These are phyloP conservation scores for Colletotrichum karsti DNA, from an alignment of 2,329 filamentous ascomycete genomes.

Conservation along the genomic window DNA sequence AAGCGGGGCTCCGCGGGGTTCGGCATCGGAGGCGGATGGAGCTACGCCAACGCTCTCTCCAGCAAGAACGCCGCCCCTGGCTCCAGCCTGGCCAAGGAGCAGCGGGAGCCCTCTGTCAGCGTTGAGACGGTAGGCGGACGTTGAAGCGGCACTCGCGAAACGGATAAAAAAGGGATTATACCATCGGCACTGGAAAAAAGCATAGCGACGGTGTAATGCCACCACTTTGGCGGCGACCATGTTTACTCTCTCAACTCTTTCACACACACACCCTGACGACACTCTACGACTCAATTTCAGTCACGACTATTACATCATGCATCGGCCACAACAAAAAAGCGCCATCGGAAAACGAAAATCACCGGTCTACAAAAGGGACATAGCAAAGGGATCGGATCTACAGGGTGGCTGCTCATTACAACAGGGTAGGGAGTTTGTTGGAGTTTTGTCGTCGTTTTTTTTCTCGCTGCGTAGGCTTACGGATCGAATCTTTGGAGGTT, in stretches of 20 bases:
- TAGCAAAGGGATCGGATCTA: constrained; percentile 15
- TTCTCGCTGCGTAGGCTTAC: neutral
- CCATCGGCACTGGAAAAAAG: neutral
- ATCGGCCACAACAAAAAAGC: constrained; percentile 10
- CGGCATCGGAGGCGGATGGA: constrained; percentile 47
- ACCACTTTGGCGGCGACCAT: neutral
- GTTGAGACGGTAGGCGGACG: constrained; percentile 31
- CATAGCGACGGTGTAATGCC: constrained; percentile 23
- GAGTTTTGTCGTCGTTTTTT: neutral
- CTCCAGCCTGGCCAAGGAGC: constrained; percentile 28
- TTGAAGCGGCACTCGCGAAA: neutral
- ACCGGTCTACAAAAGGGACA: constrained; percentile 27
- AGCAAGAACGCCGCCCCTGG: constrained; percentile 14
- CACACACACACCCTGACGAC: constrained; percentile 24
- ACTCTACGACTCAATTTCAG: constrained; percentile 26
- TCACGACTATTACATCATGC: constrained; percentile 26
- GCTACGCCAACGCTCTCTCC: constrained; percentile 46
- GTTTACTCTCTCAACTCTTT: constrained; percentile 14
- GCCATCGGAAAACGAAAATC: constrained; percentile 26
- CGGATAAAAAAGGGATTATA: neutral
- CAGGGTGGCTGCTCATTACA: constrained; percentile 26
- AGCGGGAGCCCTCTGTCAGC: constrained; percentile 28
- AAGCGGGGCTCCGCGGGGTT: constrained; percentile 59
- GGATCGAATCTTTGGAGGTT: neutral
- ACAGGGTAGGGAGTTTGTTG: constrained; percentile 24